Percentiles rank a stretch among this genome's conserved stretches.
Conservation (phyloP, 345 rosid species). For the Lagerstroemia speciosa region DNA sequence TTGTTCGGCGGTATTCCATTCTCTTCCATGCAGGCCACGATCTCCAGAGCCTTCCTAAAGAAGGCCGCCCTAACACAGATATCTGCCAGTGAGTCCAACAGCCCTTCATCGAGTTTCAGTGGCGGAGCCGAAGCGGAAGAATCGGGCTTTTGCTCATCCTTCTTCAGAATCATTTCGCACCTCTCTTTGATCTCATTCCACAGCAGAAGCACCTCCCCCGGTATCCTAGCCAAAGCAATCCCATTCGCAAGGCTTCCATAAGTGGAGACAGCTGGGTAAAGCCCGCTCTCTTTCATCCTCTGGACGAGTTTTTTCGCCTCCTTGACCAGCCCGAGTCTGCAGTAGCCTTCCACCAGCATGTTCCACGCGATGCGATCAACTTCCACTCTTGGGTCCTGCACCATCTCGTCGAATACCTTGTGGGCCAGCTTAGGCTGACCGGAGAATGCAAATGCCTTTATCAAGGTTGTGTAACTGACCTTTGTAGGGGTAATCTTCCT, state of each 20-base stretch:
- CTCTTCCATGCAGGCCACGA: constrained; percentile 91
- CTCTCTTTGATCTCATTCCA: constrained; percentile 88
- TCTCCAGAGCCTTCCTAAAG: constrained; percentile 83
- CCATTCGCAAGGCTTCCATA: constrained; percentile 82
- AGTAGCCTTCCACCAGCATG: constrained; percentile 81
- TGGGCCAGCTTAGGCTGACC: constrained; percentile 86
- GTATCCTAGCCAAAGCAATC: constrained; percentile 77
- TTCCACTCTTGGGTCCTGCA: constrained; percentile 63
- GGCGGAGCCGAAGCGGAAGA: constrained; percentile 29
- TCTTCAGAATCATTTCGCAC: constrained; percentile 18
- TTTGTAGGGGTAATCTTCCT: constrained; percentile 74
- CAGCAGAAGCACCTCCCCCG: constrained; percentile 87
- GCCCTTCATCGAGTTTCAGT: constrained; percentile 63
- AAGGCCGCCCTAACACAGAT: constrained; percentile 84
- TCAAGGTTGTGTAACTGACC: constrained; percentile 88
- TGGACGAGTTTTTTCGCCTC: constrained; percentile 64
- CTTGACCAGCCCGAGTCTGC: constrained; percentile 63
- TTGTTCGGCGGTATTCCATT: constrained; percentile 77
- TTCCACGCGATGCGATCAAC: constrained; percentile 86
- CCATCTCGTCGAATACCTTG: constrained; percentile 87
- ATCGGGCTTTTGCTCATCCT: constrained; percentile 19
- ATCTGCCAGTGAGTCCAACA: constrained; percentile 71
- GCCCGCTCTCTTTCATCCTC: constrained; percentile 64
- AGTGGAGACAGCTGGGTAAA: constrained; percentile 68
- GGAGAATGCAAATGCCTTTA: constrained; percentile 87